Base-by-base conservation (phyloP, 1,284 basidiomycete genomes). In the Moesziomyces antarcticus region DNA sequence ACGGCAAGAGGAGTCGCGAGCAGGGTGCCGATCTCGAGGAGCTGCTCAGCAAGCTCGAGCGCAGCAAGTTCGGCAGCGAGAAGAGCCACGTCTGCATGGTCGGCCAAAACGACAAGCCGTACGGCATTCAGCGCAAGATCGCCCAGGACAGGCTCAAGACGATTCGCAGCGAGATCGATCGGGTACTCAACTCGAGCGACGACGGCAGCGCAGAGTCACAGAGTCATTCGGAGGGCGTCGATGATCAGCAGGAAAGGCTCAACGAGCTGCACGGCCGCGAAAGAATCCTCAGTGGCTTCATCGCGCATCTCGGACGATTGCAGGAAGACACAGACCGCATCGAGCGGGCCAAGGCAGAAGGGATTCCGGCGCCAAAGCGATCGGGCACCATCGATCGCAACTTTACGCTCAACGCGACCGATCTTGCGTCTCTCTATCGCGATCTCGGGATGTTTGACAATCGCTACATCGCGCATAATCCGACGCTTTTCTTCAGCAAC, bases 401-500 rank as follows among this genome's bases (percentile, higher is more conserved):
- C 55, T 57, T 55, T 33, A 25, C 43, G 33, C 27, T 56, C 33
- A 51, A 48, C 25, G 51, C 62, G 5, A 44, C 51, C 16, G 67
- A 77, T 50, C 61, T 68, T 20, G 58, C 69, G 16, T 74, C 62
- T 87, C 89, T 68, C 85, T 90, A 79, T 24, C 86, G 89, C 25
- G 92, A 94, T 79, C 92, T 92, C 89, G 88, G 88, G 1, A 89
- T 90, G 74, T 96, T 97, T 84, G 90, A 93, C 82, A 93, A 96
- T 77, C 93, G 95, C 21, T 92, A 94, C 81, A 92, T 97, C 79
- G 88, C 95, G 11, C 94, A 97, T 85, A 91, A 90, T 68, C 94
- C 94, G 0, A 91, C 90, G 52, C 88, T 97, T 47, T 91, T 91
- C 80, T 88, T 94, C 85, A 91, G 91, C 80, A 92, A 91, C 81